Conservation (phyloP, 2,329 filamentous ascomycete species). For the Dactylellina cionopaga region DNA sequence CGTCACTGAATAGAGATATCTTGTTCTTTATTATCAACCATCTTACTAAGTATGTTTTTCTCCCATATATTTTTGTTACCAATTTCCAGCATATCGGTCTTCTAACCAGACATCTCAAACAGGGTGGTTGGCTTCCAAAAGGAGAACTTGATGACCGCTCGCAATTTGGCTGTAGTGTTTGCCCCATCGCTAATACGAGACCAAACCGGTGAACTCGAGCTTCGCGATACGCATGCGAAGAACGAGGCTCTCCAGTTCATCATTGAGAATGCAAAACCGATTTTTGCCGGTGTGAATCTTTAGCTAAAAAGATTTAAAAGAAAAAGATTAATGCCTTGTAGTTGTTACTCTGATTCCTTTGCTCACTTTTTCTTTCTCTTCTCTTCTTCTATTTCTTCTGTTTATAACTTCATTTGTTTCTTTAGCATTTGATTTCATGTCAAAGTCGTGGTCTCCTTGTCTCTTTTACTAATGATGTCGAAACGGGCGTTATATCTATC, state of each 20-base stretch:
- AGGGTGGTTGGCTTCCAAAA: constrained; percentile 55
- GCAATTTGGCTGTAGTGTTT: constrained; percentile 96
- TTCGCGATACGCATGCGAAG: constrained; percentile 95
- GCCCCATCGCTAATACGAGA: constrained; percentile 97
- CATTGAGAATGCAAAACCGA: constrained; percentile 84
- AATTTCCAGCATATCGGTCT: background rate
- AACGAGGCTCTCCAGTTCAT: constrained; percentile 91
- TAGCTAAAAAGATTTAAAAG: no score
- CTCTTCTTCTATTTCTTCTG: constrained; percentile 35
- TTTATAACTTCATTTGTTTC: constrained; percentile 38
- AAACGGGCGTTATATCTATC: constrained; percentile 53
- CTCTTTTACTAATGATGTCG: constrained; percentile 47
- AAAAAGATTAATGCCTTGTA: no score
- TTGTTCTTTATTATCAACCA: constrained; percentile 95
- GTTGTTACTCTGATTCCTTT: background rate
- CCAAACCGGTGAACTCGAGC: constrained; percentile 86
- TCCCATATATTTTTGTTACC: background rate
- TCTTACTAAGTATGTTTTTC: constrained; percentile 79
- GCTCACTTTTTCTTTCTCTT: constrained; percentile 4
- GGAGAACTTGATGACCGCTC: constrained; percentile 79
- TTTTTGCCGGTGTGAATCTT: constrained; percentile 70
- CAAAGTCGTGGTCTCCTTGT: constrained; percentile 24
- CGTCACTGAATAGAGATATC: constrained; percentile 84
- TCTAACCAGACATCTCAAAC: constrained; percentile 60
- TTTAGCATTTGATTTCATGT: constrained; percentile 21